phyloP scores from a whole-genome alignment of 2,329 filamentous ascomycete species.

The Trichothecium roseum region DNA sequence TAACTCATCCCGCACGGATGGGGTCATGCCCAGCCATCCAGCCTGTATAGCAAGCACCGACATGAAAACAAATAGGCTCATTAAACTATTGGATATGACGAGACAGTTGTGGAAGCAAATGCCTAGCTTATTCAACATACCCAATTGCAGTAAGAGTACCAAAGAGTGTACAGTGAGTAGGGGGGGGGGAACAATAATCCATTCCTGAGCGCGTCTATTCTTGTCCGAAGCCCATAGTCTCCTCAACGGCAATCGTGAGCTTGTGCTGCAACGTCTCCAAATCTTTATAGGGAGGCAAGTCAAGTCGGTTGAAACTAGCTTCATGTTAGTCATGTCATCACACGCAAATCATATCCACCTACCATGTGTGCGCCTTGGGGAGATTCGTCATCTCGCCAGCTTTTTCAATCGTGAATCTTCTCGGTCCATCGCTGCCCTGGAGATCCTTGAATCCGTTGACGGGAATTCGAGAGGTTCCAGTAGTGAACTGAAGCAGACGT shows the following conservation, averaged over 20 bases:
- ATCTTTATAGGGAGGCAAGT: conserved; percentile 86
- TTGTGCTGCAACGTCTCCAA: conserved; percentile 80
- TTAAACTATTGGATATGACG: not conserved
- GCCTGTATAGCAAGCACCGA: too few species aligned
- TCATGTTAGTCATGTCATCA: conserved; percentile 11
- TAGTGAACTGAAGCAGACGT: conserved; percentile 89
- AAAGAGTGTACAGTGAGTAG: not conserved
- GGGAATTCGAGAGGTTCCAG: conserved; percentile 92
- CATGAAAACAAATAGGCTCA: too few species aligned
- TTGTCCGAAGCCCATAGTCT: conserved; percentile 97
- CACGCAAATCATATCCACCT: conserved; percentile 27
- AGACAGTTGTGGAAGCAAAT: conserved; percentile 6
- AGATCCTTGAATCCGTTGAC: conserved; percentile 99
- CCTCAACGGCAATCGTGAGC: conserved; percentile 92
- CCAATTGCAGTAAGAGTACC: not conserved
- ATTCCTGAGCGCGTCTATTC: conserved; percentile 47
- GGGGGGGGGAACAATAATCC: too few species aligned
- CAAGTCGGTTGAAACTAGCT: conserved; percentile 86
- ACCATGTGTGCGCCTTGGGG: conserved; percentile 98
- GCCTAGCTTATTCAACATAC: conserved; percentile 18
- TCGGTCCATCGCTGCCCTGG: conserved; percentile 89
- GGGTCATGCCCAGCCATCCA: too few species aligned
- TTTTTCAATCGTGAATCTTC: conserved; percentile 97
- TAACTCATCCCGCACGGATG: too few species aligned
- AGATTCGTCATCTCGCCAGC: conserved; percentile 82